Evolutionary conservation across 768 basidiomycete genomes (phyloP), one percentile per base, ranked within the genome.

Genomic region (Rhizopogon vinicolor): DNA sequence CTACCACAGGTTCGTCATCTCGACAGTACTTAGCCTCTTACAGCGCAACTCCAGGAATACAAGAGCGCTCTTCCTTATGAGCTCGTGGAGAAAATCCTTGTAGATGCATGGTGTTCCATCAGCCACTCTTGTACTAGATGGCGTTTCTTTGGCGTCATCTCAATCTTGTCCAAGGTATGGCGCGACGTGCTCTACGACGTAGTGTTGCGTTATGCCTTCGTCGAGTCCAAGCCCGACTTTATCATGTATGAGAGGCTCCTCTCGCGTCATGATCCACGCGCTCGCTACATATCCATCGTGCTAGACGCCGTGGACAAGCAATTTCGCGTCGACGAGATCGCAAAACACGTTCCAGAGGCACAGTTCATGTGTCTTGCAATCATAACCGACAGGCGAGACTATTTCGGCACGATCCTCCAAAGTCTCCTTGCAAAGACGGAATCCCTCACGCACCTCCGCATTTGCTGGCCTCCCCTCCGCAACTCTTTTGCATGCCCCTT

Each of bases 401-500:
- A 45, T 33, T 53, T 53, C 28, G 22, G 29, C 14, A 33, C 13
- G 6, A 53, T 53, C 25, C 29, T 53, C n/a, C 52, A 43, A 45
- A 12, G 29, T 44, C 44, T 53, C 29, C 44, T 53, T 33, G 44
- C 18, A 33, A 46, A 53, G 7, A 43, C 18, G 8, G 8, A 31
- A n/a, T 50, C 44, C 4, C 52, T 53, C 18, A 53, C 52, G 18
- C 52, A 53, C 29, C 52, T 53, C 31, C 52, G 52, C 19, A 31
- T 53, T 31, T 53, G 44, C 19, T 53, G 52, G 29, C 52, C 52
- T 50, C 52, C 52, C 16, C 52, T 53, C 19, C 18, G 9, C 14
- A 29, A 46, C 42, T 49, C 52, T n/a, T 53, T 49, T 14, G 41
- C 52, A 50, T 53, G 44, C 3, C 31, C 52, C 28, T 7, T 33